These are phyloP conservation scores for Staphylotrichum longicolle DNA, from an alignment of 495 filamentous ascomycete species.

Conservation along the genomic window DNA sequence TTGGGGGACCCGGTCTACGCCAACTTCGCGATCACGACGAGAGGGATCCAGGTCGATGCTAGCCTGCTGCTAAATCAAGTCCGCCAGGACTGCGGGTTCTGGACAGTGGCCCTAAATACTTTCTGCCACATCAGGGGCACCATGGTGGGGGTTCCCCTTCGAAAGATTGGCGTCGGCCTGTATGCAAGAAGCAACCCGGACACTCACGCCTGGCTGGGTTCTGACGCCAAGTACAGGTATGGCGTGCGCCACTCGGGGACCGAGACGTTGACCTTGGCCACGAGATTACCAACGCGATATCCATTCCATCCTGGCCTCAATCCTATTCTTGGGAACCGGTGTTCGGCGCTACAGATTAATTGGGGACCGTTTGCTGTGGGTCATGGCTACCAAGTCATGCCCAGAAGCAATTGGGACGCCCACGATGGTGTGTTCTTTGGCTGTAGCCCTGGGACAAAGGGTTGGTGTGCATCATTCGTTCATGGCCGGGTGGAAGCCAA, in stretches of 20 bases:
- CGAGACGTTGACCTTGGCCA: not conserved
- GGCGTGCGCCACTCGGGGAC: not conserved
- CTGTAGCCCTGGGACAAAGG: not conserved
- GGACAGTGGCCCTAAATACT: not conserved
- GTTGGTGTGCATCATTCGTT: not conserved
- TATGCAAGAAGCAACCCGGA: not conserved
- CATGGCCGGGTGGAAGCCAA: not conserved
- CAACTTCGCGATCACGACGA: slow-evolving; percentile 7
- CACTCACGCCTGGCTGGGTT: not conserved
- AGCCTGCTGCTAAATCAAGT: not conserved
- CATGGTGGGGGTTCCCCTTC: not conserved
- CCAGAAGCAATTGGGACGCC: slow-evolving; percentile 2
- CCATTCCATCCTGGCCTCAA: not conserved
- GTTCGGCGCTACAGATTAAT: not conserved
- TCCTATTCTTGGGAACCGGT: not conserved
- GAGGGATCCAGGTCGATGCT: slow-evolving; percentile 8
- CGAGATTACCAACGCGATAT: not conserved
- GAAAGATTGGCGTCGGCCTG: slow-evolving; percentile 1
- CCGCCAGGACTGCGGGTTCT: no score
- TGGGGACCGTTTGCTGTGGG: not conserved
- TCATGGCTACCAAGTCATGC: not conserved
- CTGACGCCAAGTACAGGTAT: not conserved
- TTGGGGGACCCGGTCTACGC: slow-evolving; percentile 3
- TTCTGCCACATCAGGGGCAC: not conserved
- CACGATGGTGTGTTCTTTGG: not conserved